A percentile compares a stretch with the other conserved stretches of the same genome.
These are phyloP conservation scores for Fraxinus albicans DNA, from an alignment of 305 asterid species.

Conservation along the genomic window DNA sequence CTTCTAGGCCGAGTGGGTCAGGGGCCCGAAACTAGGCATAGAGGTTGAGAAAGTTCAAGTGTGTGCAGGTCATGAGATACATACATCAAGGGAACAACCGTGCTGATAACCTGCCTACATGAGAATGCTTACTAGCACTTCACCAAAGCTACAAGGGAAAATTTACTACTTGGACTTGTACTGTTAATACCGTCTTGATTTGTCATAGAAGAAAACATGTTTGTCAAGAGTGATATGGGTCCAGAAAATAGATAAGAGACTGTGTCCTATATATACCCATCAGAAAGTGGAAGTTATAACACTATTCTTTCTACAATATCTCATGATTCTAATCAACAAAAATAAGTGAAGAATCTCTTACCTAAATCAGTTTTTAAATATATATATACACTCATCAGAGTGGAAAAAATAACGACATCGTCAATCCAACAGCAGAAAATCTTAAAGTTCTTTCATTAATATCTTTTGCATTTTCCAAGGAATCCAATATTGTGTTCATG, in stretches of 20 bases:
- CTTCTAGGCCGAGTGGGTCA: neutral
- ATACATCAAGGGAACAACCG: neutral
- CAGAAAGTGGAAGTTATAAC: neutral
- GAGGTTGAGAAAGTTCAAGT: neutral
- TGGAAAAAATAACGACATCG: neutral
- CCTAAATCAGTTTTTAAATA: neutral
- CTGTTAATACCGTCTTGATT: neutral
- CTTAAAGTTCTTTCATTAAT: neutral
- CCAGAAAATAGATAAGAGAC: neutral
- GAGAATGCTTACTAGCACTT: neutral
- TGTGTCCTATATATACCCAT: neutral
- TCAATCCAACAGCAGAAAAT: neutral
- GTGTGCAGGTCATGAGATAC: neutral
- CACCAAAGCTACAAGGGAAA: neutral
- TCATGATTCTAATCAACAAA: neutral
- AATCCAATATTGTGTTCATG: neutral
- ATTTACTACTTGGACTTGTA: neutral
- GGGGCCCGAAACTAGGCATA: neutral
- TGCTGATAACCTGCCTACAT: neutral
- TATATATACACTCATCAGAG: neutral
- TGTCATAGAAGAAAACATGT: neutral
- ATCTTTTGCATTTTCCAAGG: neutral
- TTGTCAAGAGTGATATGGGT: neutral
- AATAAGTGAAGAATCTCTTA: neutral
- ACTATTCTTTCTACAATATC: neutral